Conservation (phyloP, 371 early-diverging fungal species). For the Mycotypha africana region DNA sequence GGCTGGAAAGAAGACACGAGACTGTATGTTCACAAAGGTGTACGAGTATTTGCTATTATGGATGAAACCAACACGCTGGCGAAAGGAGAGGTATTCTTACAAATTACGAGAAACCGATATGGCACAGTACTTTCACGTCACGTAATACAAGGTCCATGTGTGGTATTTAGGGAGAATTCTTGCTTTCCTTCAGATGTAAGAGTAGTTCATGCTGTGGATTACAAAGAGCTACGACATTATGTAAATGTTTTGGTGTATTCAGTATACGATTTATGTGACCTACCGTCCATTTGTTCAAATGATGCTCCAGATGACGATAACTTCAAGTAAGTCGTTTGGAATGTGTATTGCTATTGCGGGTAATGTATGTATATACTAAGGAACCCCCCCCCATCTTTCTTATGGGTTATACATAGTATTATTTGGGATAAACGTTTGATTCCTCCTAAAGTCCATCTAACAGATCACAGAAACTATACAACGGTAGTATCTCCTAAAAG, state of each 20-base stretch:
- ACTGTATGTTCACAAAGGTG: conserved; percentile 54
- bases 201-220: conserved; percentile 56
- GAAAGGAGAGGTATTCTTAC: conserved; percentile 62
- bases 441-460: conserved; percentile 10
- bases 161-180: conserved; percentile 61
- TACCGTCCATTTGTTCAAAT: conserved; percentile 71
- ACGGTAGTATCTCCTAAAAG: background rate
- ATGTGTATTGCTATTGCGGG: too few relatives aligned
- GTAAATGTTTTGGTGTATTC: conserved; percentile 75
- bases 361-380: background rate
- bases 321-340: conserved; percentile 31
- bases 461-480: background rate
- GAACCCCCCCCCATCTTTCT: background rate
- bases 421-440: conserved; percentile 65
- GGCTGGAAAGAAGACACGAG: conserved; percentile 54
- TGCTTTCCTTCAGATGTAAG: conserved; percentile 79
- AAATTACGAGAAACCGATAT: conserved; percentile 7
- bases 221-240: conserved; percentile 49
- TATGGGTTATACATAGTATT: conserved; percentile 21
- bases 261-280: conserved; percentile 56
- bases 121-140: background rate
- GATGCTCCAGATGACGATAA: conserved; percentile 81
- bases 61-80: conserved; percentile 68
- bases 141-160: conserved; percentile 35
- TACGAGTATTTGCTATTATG: conserved; percentile 61